phyloP scores from a whole-genome alignment of 305 asterid species.

The Caryopteris hybrid region DNA sequence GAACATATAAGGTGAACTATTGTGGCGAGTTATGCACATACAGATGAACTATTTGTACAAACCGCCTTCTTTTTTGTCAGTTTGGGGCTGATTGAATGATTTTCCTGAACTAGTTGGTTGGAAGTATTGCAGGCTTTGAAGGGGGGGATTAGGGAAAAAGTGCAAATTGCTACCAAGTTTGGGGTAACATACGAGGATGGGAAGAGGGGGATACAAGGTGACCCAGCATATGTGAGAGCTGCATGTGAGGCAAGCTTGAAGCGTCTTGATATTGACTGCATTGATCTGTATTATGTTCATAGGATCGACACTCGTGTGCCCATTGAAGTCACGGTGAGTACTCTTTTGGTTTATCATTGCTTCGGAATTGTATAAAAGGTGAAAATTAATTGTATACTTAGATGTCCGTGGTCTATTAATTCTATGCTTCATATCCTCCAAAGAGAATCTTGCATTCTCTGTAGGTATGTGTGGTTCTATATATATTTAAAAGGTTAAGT shows the following conservation, averaged over 20 bases:
- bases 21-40: no score
- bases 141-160: conserved; percentile 49
- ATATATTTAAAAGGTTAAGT: background rate
- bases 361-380: background rate
- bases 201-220: conserved; percentile 29
- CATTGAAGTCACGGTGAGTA: conserved; percentile 62
- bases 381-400: background rate
- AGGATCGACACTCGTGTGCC: conserved; percentile 50
- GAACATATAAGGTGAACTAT: background rate
- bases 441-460: background rate
- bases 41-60: no score
- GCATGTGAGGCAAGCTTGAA: conserved; percentile 54
- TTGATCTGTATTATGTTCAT: conserved; percentile 54
- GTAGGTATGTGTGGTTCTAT: no score
- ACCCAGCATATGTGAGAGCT: conserved; percentile 48
- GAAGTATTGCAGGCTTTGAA: conserved; percentile 45
- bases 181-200: conserved; percentile 30
- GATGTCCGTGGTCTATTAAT: background rate
- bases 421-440: background rate
- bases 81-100: background rate
- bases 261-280: conserved; percentile 54
- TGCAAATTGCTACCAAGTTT: conserved; percentile 54
- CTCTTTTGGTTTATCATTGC: background rate
- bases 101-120: background rate
- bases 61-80: background rate